A percentile compares a stretch with the other conserved stretches of the same genome.
phyloP scores from a whole-genome alignment of 2,329 filamentous ascomycete genomes.

The Chaetomium strumarium region DNA sequence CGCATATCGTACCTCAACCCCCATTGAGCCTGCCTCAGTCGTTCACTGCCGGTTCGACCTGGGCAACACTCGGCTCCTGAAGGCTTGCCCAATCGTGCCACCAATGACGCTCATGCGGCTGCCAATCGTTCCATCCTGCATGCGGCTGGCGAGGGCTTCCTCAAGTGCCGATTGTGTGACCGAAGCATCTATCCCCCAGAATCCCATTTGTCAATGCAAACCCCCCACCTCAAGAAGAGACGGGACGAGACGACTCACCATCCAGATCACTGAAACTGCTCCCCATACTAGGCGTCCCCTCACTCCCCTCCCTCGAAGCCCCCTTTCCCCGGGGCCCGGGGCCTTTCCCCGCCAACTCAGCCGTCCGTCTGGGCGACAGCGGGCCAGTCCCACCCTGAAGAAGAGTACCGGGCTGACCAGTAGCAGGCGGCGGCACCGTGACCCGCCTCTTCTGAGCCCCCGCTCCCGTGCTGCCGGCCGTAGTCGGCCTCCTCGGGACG shows the following conservation, averaged over 20 bases:
- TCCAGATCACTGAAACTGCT: constrained; percentile 85
- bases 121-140: constrained; percentile 55
- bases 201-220: background rate
- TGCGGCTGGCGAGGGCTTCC: constrained; percentile 68
- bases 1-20: background rate
- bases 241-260: constrained; percentile 39
- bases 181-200: constrained; percentile 56
- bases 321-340: constrained; percentile 46
- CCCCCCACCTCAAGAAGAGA: background rate
- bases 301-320: constrained; percentile 57
- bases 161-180: constrained; percentile 76
- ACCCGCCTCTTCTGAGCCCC: constrained; percentile 2
- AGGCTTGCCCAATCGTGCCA: constrained; percentile 59
- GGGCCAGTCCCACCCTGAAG: constrained; percentile 32
- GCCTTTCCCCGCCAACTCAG: constrained; percentile 52
- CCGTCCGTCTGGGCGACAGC: constrained; percentile 53
- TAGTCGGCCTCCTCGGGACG: constrained; percentile 29
- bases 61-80: constrained; percentile 55
- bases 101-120: constrained; percentile 64
- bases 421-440: background rate
- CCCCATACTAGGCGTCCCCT: constrained; percentile 73
- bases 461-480: background rate
- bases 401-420: constrained; percentile 26
- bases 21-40: background rate
- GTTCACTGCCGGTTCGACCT: constrained; percentile 18